Conservation (phyloP, 2,329 filamentous ascomycete genomes). For the Paraconiothyrium brasiliense region DNA sequence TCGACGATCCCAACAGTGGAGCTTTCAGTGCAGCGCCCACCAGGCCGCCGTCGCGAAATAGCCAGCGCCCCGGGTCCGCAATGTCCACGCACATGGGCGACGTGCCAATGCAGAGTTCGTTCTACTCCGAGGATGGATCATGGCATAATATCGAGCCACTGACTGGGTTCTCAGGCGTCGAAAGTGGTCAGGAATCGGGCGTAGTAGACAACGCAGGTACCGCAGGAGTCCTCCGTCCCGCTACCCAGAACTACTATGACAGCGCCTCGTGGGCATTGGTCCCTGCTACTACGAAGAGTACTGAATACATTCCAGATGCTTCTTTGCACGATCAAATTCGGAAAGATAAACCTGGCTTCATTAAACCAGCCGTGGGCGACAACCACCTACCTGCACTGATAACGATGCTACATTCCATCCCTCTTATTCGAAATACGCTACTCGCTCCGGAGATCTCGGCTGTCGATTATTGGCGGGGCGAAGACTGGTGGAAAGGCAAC, state of each 20-base stretch:
- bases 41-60: conserved; percentile 47
- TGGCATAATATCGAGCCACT: not conserved
- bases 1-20: conserved; percentile 43
- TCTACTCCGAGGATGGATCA: conserved; percentile 7
- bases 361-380: conserved; percentile 63
- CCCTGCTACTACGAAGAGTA: conserved; percentile 57
- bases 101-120: conserved; percentile 45
- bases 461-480: conserved; percentile 63
- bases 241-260: conserved; percentile 64
- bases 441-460: conserved; percentile 58
- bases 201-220: conserved; percentile 54
- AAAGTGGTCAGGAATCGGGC: conserved; percentile 62
- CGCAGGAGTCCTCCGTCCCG: conserved; percentile 60
- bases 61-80: conserved; percentile 41
- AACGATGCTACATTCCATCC: conserved; percentile 70
- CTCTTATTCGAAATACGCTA: conserved; percentile 66
- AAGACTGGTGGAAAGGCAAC: conserved; percentile 71
- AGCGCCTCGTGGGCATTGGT: conserved; percentile 65
- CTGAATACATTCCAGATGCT: conserved; percentile 63
- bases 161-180: conserved; percentile 40
- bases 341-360: conserved; percentile 62
- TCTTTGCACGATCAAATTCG: conserved; percentile 60
- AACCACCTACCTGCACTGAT: conserved; percentile 67
- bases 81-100: conserved; percentile 43
- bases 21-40: conserved; percentile 46